A percentile compares a stretch with the other conserved stretches of the same genome.
These are phyloP conservation scores for Vinca minor DNA, from an alignment of 257 asterid genomes.

Conservation along the genomic window DNA sequence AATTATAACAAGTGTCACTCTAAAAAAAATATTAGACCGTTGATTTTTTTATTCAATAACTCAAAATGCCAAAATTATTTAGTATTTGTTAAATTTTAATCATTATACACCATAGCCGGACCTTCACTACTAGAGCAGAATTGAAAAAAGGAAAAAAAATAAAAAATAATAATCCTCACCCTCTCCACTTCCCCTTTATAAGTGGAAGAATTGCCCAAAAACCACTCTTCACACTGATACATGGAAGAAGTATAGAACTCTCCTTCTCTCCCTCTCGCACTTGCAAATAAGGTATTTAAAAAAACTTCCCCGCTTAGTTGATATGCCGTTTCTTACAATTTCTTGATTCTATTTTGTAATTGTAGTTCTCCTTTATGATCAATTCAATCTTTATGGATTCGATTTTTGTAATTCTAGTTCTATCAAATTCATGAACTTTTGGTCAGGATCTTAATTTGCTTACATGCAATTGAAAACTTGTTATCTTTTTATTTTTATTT, in stretches of 20 bases:
- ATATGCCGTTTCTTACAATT: neutral
- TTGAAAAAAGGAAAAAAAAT: neutral
- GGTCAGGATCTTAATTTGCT: neutral
- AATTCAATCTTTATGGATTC: neutral
- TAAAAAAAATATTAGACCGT: no score
- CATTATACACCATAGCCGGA: no score
- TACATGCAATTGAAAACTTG: neutral
- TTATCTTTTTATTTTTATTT: neutral
- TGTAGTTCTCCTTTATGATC: neutral
- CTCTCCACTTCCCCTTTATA: neutral
- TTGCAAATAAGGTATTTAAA: neutral
- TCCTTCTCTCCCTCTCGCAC: neutral
- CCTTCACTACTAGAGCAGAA: no score
- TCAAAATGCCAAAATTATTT: no score
- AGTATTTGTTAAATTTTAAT: no score
- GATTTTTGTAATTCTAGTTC: neutral
- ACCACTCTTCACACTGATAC: neutral
- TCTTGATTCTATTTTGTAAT: neutral
- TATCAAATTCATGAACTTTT: neutral
- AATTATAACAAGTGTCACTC: no score
- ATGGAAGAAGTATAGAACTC: neutral
- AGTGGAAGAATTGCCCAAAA: neutral
- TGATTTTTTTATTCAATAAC: no score
- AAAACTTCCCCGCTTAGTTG: neutral
- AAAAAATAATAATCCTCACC: neutral